Percentiles rank a stretch among this genome's conserved stretches.
phyloP scores from a whole-genome alignment of 306 rosid species.

The Cyclanthera cordifolia region DNA sequence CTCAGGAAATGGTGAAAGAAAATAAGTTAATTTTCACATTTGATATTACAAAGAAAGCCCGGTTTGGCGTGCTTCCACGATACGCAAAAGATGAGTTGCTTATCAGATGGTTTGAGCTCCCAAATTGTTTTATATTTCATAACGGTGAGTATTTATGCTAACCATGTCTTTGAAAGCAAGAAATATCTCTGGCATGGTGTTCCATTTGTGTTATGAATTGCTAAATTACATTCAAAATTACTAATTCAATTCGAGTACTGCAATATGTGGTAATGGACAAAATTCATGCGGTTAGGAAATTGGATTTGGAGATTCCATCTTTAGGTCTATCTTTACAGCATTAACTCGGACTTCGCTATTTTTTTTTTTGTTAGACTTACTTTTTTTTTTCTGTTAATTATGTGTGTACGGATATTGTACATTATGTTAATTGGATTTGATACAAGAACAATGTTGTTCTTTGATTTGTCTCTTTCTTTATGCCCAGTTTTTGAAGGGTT shows the following conservation, averaged over 20 bases:
- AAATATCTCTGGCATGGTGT: neutral
- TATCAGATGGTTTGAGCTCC: constrained; percentile 91
- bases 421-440: neutral
- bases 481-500: neutral
- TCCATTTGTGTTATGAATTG: constrained; percentile 2
- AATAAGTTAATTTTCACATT: constrained; percentile 59
- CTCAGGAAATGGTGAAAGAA: constrained; percentile 95
- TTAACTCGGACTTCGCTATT: neutral
- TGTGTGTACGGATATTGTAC: neutral
- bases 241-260: neutral
- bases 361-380: too few species aligned
- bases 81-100: constrained; percentile 75
- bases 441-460: neutral
- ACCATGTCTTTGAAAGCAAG: constrained; percentile 2
- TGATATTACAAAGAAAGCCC: constrained; percentile 76
- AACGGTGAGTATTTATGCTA: constrained; percentile 39
- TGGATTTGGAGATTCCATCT: neutral
- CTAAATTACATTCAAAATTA: neutral
- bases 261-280: neutral
- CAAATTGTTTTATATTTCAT: constrained; percentile 93
- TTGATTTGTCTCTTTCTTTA: neutral
- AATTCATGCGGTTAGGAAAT: neutral
- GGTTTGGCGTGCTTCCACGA: constrained; percentile 87
- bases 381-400: neutral
- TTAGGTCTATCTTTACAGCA: neutral